These are phyloP conservation scores for Rhizoclosmatium globosum DNA, from an alignment of 192 early-diverging fungal species.

Conservation along the genomic window DNA sequence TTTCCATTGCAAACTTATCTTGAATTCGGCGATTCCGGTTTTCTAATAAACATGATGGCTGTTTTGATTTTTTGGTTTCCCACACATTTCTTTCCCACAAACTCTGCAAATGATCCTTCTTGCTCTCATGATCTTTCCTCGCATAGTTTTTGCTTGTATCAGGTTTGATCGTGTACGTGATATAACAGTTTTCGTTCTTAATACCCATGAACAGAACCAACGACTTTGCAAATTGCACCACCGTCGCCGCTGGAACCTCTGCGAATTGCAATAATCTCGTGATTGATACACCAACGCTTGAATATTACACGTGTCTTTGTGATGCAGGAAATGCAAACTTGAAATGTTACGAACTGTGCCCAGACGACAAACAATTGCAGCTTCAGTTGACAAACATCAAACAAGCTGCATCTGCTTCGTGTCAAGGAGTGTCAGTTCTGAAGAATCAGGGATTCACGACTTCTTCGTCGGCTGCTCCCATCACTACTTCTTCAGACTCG, in stretches of 20 bases:
- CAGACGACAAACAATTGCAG: slow-evolving; percentile 31
- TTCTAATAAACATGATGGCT: no score
- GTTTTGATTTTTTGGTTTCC: neutral
- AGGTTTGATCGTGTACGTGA: neutral
- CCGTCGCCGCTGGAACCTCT: slow-evolving; percentile 12
- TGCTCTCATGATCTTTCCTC: neutral
- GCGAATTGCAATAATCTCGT: slow-evolving; percentile 30
- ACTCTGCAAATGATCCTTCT: neutral
- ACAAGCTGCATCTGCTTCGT: slow-evolving; percentile 2
- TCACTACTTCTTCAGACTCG: neutral
- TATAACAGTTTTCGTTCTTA: neutral
- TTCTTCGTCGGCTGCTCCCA: neutral
- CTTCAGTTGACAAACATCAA: slow-evolving; percentile 17
- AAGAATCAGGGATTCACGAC: slow-evolving; percentile 26
- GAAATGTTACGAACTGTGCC: slow-evolving; percentile 26
- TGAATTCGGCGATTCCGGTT: no score
- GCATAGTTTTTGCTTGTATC: neutral
- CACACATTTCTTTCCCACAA: neutral
- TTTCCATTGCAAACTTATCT: neutral
- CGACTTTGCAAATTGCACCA: slow-evolving; percentile 26
- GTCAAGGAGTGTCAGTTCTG: neutral
- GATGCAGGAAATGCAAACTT: neutral
- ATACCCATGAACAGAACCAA: neutral
- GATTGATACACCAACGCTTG: slow-evolving; percentile 14
- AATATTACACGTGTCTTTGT: slow-evolving; percentile 31